These are phyloP conservation scores for Sordaria brevicollis DNA, from an alignment of 495 filamentous ascomycete genomes.

Conservation along the genomic window DNA sequence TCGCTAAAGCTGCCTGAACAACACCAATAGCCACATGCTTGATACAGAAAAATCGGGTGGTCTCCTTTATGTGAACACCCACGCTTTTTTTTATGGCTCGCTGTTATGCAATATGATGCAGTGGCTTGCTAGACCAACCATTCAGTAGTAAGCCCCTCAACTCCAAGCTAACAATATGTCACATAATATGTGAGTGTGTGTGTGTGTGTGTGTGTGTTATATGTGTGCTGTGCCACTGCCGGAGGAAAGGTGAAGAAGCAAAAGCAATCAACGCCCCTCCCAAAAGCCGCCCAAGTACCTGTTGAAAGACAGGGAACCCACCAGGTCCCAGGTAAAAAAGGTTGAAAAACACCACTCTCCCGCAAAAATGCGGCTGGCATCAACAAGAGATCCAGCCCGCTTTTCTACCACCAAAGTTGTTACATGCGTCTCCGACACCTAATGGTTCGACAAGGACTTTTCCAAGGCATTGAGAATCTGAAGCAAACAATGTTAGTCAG, in stretches of 20 bases:
- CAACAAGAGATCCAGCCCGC: not conserved
- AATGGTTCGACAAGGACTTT: not conserved
- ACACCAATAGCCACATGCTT: not conserved
- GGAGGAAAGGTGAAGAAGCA: not conserved
- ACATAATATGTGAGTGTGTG: not conserved
- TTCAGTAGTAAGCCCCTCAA: not conserved
- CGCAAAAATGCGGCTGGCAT: not conserved
- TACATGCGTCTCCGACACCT: not conserved
- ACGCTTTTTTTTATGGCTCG: not conserved
- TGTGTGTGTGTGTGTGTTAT: no score
- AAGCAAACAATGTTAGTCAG: not conserved
- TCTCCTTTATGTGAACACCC: not conserved
- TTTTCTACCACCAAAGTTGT: not conserved
- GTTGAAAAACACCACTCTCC: not conserved
- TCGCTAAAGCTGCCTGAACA: not conserved
- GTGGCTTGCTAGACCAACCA: not conserved
- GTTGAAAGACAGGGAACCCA: not conserved
- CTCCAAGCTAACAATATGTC: not conserved
- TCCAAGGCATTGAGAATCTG: constrained; percentile 5
- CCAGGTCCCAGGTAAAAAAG: not conserved
- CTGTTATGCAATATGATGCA: not conserved
- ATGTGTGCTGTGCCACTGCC: no score
- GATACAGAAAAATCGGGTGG: not conserved
- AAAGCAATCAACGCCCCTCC: not conserved
- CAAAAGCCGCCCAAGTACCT: not conserved